Conservation (phyloP, 2,329 filamentous ascomycete genomes). For the Diaporthe citri region DNA sequence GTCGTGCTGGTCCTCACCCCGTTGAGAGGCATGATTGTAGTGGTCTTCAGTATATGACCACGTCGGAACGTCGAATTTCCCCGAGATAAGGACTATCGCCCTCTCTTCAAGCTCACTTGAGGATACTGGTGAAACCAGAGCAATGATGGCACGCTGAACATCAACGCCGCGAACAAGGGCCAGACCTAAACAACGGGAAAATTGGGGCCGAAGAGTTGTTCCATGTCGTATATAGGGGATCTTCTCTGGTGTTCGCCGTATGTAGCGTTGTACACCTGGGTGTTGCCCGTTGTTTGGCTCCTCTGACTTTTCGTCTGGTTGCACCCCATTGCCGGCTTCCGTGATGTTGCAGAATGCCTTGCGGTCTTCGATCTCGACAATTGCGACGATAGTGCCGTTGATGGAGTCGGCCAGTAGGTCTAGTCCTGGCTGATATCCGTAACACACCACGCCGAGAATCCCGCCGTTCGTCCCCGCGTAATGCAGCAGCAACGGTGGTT, state of each 20-base stretch:
- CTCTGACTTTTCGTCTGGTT: constrained; percentile 15
- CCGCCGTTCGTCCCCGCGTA: constrained; percentile 66
- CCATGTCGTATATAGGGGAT: constrained; percentile 73
- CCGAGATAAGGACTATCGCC: constrained; percentile 73
- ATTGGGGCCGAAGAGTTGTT: constrained; percentile 69
- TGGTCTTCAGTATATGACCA: constrained; percentile 79
- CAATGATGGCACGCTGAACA: constrained; percentile 62
- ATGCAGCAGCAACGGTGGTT: constrained; percentile 71
- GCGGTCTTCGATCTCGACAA: constrained; percentile 71
- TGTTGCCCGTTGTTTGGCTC: background rate
- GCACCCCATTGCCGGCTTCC: too few relatives aligned
- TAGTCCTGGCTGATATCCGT: constrained; percentile 72
- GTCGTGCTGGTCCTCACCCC: constrained; percentile 49
- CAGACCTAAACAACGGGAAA: constrained; percentile 72
- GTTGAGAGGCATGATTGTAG: constrained; percentile 51
- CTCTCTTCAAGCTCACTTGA: constrained; percentile 55
- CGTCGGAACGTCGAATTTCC: constrained; percentile 75
- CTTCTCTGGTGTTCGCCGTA: constrained; percentile 61
- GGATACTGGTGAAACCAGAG: constrained; percentile 74
- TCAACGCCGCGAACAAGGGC: constrained; percentile 81
- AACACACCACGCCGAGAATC: constrained; percentile 75
- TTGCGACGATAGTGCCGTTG: constrained; percentile 77
- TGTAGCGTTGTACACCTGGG: constrained; percentile 38
- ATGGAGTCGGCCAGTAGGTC: constrained; percentile 73
- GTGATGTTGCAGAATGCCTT: constrained; percentile 59